These are phyloP conservation scores for Ascochyta clinopodiicola DNA, from an alignment of 2,329 filamentous ascomycete genomes.

Conservation along the genomic window DNA sequence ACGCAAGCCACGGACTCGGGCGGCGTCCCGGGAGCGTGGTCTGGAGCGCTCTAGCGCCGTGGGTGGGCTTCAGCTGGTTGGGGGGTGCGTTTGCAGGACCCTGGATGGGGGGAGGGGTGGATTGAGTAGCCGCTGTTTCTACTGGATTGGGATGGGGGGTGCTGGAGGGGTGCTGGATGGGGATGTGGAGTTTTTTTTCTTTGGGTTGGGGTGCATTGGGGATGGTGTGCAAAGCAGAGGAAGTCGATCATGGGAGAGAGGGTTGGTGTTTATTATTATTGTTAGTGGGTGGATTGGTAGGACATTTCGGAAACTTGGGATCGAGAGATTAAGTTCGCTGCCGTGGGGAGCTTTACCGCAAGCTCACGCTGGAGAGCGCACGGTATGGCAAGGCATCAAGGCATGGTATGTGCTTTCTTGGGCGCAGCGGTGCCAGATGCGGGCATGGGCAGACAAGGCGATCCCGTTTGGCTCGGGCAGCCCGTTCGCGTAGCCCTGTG, in stretches of 20 bases:
- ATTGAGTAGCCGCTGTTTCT: too few species aligned
- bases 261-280: too few species aligned
- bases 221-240: background rate
- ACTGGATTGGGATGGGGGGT: background rate
- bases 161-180: background rate
- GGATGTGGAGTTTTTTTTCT: background rate
- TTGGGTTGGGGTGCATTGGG: background rate
- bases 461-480: constrained; percentile 8
- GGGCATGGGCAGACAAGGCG: constrained; percentile 1
- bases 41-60: constrained; percentile 12
- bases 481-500: constrained; percentile 14
- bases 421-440: constrained; percentile 4
- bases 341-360: background rate
- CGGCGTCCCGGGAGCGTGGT: background rate
- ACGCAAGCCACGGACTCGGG: constrained; percentile 15
- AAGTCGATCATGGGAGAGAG: background rate
- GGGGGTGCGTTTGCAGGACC: too few species aligned
- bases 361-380: background rate
- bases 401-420: background rate
- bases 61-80: too few species aligned
- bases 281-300: too few species aligned
- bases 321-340: background rate
- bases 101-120: background rate
- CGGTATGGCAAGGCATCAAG: background rate
- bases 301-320: background rate